These are phyloP conservation scores for Blastomyces silverae DNA, from an alignment of 2,329 filamentous ascomycete species.

Conservation along the genomic window DNA sequence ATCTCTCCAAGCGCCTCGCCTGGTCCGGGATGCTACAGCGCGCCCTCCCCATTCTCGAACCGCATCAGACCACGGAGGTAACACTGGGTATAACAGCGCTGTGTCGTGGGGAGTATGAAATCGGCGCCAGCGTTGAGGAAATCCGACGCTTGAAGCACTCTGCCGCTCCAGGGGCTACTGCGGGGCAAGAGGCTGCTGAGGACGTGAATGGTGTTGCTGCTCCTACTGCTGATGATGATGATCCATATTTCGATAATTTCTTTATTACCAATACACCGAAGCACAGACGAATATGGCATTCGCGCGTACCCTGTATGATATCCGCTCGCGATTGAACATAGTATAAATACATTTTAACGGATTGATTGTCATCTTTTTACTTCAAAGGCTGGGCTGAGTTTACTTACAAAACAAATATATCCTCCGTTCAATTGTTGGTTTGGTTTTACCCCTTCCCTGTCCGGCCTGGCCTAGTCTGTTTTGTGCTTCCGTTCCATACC, in stretches of 20 bases:
- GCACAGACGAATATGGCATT: constrained; percentile 32
- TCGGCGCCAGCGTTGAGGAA: constrained; percentile 76
- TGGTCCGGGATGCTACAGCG: constrained; percentile 83
- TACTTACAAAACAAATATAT: neutral
- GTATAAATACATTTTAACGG: neutral
- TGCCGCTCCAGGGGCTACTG: constrained; percentile 11
- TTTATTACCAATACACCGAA: constrained; percentile 19
- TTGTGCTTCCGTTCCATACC: neutral
- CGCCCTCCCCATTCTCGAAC: constrained; percentile 56
- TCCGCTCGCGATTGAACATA: constrained; percentile 22
- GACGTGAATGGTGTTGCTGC: constrained; percentile 22
- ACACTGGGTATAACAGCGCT: constrained; percentile 66
- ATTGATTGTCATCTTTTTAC: neutral
- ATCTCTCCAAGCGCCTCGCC: constrained; percentile 72
- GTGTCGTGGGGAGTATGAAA: constrained; percentile 74
- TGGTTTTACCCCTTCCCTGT: neutral
- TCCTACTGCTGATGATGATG: constrained; percentile 4
- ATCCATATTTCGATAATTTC: constrained; percentile 17
- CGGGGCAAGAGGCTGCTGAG: neutral
- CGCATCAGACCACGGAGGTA: constrained; percentile 54
- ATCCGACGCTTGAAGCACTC: constrained; percentile 46
- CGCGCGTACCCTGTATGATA: constrained; percentile 30
- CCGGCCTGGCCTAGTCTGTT: neutral
- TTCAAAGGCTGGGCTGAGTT: neutral
- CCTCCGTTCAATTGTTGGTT: neutral